These are phyloP conservation scores for Melianthus villosus DNA, from an alignment of 441 rosid genomes.

Conservation along the genomic window DNA sequence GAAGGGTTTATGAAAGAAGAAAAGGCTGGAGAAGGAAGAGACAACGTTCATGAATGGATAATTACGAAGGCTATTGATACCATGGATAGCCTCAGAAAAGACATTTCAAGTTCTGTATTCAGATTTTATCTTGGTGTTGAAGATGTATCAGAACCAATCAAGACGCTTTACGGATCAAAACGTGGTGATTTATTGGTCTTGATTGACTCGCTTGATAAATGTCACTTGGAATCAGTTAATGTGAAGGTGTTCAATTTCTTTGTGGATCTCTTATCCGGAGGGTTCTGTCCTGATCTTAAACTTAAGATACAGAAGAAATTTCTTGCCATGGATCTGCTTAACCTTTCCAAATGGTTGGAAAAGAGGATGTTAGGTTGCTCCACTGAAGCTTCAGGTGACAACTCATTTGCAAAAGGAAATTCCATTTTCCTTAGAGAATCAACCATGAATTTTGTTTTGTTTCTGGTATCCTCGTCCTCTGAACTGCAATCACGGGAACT, in stretches of 20 bases:
- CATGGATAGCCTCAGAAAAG: conserved; percentile 67
- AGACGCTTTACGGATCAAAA: conserved; percentile 32
- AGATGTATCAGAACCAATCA: conserved; percentile 28
- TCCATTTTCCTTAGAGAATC: conserved; percentile 69
- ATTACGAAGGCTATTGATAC: conserved; percentile 52
- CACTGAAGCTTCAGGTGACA: conserved; percentile 36
- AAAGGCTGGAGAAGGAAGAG: conserved; percentile 34
- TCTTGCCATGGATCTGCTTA: conserved; percentile 51
- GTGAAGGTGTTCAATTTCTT: conserved; percentile 78
- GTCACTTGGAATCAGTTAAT: conserved; percentile 66
- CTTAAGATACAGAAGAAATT: conserved; percentile 48
- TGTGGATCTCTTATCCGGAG: conserved; percentile 69
- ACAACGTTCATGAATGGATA: conserved; percentile 59
- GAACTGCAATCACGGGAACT: conserved; percentile 37
- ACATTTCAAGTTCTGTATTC: conserved; percentile 44
- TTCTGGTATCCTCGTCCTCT: conserved; percentile 40
- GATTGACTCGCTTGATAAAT: conserved; percentile 58
- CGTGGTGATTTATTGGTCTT: conserved; percentile 69
- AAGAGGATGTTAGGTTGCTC: conserved; percentile 70
- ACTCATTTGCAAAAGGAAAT: conserved; percentile 40
- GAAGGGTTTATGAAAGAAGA: conserved; percentile 57
- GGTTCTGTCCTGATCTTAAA: conserved; percentile 41
- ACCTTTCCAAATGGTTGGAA: conserved; percentile 83
- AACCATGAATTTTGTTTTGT: conserved; percentile 60
- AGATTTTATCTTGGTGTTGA: conserved; percentile 64